Evolutionary conservation across 371 early-diverging fungal species (phyloP).

Genomic region (Lichtheimia hyalospora): DNA sequence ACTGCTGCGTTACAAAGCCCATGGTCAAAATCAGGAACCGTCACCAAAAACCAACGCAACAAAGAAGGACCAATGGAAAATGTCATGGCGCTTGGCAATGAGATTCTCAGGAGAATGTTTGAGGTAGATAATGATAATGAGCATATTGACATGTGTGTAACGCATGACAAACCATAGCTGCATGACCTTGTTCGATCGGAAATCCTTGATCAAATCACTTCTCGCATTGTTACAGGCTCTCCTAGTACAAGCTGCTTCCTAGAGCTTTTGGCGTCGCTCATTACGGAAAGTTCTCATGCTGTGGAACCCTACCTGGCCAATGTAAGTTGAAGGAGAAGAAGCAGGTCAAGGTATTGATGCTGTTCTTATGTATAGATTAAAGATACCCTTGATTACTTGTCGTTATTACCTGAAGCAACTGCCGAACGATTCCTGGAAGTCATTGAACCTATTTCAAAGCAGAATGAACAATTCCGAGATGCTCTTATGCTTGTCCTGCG

Average conservation of each 20-base stretch:
- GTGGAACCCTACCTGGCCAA: conserved; percentile 28
- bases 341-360: not conserved
- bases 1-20: conserved; percentile 28
- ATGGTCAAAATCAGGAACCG: conserved; percentile 12
- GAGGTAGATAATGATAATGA: not conserved
- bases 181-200: conserved; percentile 59
- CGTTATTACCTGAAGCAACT: conserved; percentile 49
- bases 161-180: conserved; percentile 22
- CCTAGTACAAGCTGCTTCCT: conserved; percentile 49
- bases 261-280: conserved; percentile 44
- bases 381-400: conserved; percentile 59
- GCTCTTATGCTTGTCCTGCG: conserved; percentile 58
- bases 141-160: not conserved
- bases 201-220: conserved; percentile 62
- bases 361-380: conserved; percentile 38
- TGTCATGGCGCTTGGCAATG: not conserved
- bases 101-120: conserved; percentile 44
- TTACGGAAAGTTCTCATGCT: conserved; percentile 38
- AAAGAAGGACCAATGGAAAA: conserved; percentile 23
- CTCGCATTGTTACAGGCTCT: conserved; percentile 58
- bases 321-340: conserved; percentile 17
- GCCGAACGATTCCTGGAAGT: conserved; percentile 54
- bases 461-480: conserved; percentile 53
- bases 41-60: conserved; percentile 11
- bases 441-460: conserved; percentile 48